phyloP scores from a whole-genome alignment of 768 basidiomycete species.

The Amylocystis lapponica region DNA sequence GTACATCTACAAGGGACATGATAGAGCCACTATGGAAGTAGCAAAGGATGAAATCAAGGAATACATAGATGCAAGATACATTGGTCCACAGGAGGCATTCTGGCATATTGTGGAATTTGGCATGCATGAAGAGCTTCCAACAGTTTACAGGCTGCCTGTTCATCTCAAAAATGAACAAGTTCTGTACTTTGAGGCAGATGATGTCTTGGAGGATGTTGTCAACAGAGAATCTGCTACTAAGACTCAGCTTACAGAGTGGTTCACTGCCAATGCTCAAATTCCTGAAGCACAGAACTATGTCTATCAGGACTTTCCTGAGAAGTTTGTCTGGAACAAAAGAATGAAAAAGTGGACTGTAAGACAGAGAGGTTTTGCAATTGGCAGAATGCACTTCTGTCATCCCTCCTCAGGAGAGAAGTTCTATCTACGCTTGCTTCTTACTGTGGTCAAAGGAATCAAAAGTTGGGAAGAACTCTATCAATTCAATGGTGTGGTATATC shows the following conservation, averaged over 20 bases:
- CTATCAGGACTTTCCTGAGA: constrained; percentile 36
- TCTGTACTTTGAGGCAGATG: constrained; percentile 32
- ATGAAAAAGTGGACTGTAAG: constrained; percentile 26
- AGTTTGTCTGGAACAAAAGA: constrained; percentile 22
- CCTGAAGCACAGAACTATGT: constrained; percentile 15
- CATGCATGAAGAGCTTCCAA: too few relatives aligned
- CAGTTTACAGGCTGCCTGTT: constrained; percentile 35
- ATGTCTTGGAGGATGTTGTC: constrained; percentile 14
- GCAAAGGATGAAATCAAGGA: constrained; percentile 28
- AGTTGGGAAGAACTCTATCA: constrained; percentile 23
- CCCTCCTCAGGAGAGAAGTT: constrained; percentile 34
- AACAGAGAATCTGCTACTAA: constrained; percentile 9
- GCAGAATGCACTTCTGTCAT: constrained; percentile 33
- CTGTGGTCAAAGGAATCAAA: constrained; percentile 31
- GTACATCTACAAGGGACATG: constrained; percentile 45
- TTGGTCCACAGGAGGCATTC: constrained; percentile 29
- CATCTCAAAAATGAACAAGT: constrained; percentile 34
- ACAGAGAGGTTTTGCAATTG: constrained; percentile 29
- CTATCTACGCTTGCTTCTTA: constrained; percentile 36
- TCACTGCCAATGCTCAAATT: constrained; percentile 14
- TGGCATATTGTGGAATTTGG: constrained; percentile 33
- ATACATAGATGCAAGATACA: constrained; percentile 34
- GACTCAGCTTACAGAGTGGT: constrained; percentile 27
- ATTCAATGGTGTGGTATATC: constrained; percentile 18
- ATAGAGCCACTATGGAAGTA: constrained; percentile 33